These are phyloP conservation scores for Tetrahymena thermophila DNA, from an alignment of 73 alveolate species.

Conservation along the genomic window DNA sequence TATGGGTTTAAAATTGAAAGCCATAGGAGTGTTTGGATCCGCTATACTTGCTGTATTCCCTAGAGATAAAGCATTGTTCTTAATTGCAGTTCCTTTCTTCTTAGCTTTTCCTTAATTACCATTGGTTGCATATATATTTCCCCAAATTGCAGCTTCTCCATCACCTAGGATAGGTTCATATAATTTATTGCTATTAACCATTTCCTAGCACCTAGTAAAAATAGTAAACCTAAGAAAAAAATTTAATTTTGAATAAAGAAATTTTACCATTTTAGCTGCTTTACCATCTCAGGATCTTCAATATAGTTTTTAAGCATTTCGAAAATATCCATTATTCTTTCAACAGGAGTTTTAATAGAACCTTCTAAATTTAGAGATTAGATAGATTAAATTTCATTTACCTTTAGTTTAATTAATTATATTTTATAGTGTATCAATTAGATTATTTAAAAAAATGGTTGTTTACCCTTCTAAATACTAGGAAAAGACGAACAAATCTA, in stretches of 20 bases:
- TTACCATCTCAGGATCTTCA: constrained; percentile 37
- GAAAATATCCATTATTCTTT: constrained; percentile 22
- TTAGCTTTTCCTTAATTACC: background rate
- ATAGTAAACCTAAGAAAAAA: background rate
- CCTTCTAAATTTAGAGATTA: background rate
- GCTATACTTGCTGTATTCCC: background rate
- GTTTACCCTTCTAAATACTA: constrained; percentile 28
- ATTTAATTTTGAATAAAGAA: background rate
- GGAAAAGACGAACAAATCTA: constrained; percentile 33
- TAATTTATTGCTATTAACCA: constrained; percentile 2
- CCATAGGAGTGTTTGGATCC: constrained; percentile 6
- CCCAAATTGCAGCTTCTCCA: background rate
- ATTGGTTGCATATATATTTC: background rate
- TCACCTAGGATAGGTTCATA: constrained; percentile 24
- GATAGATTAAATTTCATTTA: constrained; percentile 8
- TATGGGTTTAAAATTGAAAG: constrained; percentile 6
- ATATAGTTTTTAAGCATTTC: constrained; percentile 6
- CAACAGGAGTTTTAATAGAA: constrained; percentile 26
- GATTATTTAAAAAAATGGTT: background rate
- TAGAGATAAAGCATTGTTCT: background rate
- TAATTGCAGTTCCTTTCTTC: background rate
- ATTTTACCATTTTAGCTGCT: constrained; percentile 6
- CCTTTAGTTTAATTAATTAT: background rate
- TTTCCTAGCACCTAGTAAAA: background rate
- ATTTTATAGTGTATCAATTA: background rate